Base-by-base conservation (phyloP, 2,329 filamentous ascomycete genomes). In the Penicillium sp. region DNA sequence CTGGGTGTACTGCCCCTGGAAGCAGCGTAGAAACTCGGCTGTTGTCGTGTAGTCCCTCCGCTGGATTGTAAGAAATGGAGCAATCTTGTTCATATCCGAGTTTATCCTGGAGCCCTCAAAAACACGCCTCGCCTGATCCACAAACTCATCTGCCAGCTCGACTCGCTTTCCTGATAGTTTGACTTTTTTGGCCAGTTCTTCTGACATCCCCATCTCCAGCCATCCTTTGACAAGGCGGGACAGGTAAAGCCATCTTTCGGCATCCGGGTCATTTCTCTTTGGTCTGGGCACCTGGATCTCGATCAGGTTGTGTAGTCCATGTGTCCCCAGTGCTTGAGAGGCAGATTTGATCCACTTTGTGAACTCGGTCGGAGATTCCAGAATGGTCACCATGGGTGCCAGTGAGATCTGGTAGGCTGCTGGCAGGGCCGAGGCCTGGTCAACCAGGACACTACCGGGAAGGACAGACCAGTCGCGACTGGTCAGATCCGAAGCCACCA, bases 71-170 rank as follows among this genome's bases (percentile, higher is more conserved):
- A 15, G 6, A 4, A 38, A 4, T 6, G 6, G 32, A n/a, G 13
- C 11, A 15, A 38, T 22, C 25, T 5, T 23, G 20, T 18, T 18
- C 13, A 38, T 1, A 10, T 38, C 36, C 14, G 22, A 23, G 23
- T 33, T 26, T 1, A 32, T 8, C 11, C 16, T 17, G 4, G 8
- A 7, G 10, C 7, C 14, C 12, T 32, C 6, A 15, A 38, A 33
- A 2, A 12, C 10, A 2, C 10, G 16, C n/a, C 17, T 32, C 6
- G 36, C 30, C 17, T 38, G 7, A 4, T 27, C 23, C 3, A 38
- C 23, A 5, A 38, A 32, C 11, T 38, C 36, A 9, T 38, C 29
- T 1, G 36, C 36, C 4, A 38, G 30, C 29, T 33, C 15, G n/a
- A 29, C 18, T 8, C 11, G 15, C 1, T 20, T 28, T 13, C 29